phyloP scores from a whole-genome alignment of 805 yeast species.

The Pichia manshurica region DNA sequence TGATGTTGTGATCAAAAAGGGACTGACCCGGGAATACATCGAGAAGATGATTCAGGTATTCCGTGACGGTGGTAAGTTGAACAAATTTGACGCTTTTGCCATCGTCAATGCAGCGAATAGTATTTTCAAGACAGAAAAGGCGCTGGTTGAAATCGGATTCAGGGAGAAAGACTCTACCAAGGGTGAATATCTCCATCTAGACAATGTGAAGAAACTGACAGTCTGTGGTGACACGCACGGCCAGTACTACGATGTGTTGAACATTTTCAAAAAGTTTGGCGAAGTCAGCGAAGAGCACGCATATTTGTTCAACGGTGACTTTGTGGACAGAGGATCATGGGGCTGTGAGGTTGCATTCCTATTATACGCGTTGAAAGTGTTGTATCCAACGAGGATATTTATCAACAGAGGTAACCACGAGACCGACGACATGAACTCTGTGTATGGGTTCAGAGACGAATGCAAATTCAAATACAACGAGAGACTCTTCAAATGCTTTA shows the following conservation, averaged over 20 bases:
- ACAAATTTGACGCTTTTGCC: conserved; percentile 79
- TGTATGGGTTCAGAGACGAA: conserved; percentile 95
- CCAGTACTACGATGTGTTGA: conserved; percentile 84
- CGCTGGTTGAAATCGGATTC: conserved; percentile 65
- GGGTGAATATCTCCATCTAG: conserved; percentile 32
- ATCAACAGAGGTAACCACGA: conserved; percentile 96
- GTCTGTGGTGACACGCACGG: conserved; percentile 99
- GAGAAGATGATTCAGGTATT: conserved; percentile 63
- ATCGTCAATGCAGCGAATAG: conserved; percentile 68
- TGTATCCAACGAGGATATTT: conserved; percentile 64
- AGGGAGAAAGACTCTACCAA: conserved; percentile 28
- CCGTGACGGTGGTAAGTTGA: conserved; percentile 64
- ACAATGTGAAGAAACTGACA: conserved; percentile 49
- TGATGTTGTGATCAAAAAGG: conserved; percentile 25
- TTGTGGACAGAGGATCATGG: conserved; percentile 98
- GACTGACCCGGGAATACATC: conserved; percentile 51
- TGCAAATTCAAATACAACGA: conserved; percentile 86
- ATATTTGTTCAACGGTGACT: conserved; percentile 92
- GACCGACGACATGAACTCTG: conserved; percentile 92
- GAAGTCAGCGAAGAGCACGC: conserved; percentile 59
- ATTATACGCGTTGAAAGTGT: conserved; percentile 68
- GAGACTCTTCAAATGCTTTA: conserved; percentile 71
- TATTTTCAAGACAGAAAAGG: conserved; percentile 57
- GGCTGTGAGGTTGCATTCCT: conserved; percentile 91
- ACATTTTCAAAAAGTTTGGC: conserved; percentile 73